A percentile compares a stretch with the other conserved stretches of the same genome.
phyloP scores from a whole-genome alignment of 1,139 yeast genomes.

The Protomyces arabidopsidicola region DNA sequence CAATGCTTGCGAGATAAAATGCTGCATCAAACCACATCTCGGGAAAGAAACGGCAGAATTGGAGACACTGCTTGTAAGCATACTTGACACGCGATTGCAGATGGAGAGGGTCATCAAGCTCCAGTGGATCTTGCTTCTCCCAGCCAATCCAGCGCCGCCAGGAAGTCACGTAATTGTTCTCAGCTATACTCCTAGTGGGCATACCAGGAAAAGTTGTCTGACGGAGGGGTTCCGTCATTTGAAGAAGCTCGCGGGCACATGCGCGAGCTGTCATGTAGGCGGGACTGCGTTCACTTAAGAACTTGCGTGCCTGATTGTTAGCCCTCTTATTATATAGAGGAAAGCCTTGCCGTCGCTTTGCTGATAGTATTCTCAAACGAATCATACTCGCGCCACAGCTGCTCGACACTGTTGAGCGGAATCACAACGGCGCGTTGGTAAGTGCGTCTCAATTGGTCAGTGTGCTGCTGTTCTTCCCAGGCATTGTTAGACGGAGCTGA shows the following conservation, averaged over 20 bases:
- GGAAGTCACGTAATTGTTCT: constrained; percentile 45
- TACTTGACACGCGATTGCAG: constrained; percentile 54
- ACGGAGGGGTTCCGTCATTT: constrained; percentile 49
- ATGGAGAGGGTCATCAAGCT: constrained; percentile 48
- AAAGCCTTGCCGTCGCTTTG: constrained; percentile 48
- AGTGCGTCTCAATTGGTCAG: constrained; percentile 69
- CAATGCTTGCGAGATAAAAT: constrained; percentile 38
- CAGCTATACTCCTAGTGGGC: constrained; percentile 41
- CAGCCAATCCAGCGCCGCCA: constrained; percentile 79
- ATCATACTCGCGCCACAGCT: constrained; percentile 74
- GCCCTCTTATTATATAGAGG: neutral
- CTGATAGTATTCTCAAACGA: constrained; percentile 76
- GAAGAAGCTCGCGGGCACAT: constrained; percentile 65
- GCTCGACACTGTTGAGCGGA: constrained; percentile 72
- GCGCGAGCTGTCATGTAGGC: constrained; percentile 89
- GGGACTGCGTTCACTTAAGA: constrained; percentile 74
- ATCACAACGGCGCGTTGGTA: constrained; percentile 64
- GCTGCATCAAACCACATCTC: constrained; percentile 80
- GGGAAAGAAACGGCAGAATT: constrained; percentile 65
- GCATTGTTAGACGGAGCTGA: constrained; percentile 66
- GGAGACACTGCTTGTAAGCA: constrained; percentile 68
- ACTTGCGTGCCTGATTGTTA: constrained; percentile 54
- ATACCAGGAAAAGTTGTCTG: constrained; percentile 44
- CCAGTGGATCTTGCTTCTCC: constrained; percentile 69
- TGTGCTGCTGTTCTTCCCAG: constrained; percentile 83